Conservation (phyloP, 306 rosid genomes). For the Nissolia schottii region DNA sequence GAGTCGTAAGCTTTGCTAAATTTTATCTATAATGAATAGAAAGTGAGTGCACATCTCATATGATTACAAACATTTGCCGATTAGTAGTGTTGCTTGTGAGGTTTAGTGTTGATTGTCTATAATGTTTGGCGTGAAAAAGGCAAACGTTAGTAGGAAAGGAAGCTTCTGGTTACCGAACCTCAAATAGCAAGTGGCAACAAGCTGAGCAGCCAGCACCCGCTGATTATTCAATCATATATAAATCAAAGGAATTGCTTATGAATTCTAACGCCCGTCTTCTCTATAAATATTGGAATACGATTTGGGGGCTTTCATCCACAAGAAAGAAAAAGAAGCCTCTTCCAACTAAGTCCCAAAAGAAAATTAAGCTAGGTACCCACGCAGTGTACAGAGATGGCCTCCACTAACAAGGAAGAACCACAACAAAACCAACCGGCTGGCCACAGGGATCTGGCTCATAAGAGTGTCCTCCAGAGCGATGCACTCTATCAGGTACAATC, state of each 20-base stretch:
- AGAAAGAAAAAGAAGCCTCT: neutral
- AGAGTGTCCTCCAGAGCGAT: conserved; percentile 70
- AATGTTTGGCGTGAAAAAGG: too few species aligned
- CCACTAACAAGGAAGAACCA: neutral
- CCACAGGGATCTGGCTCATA: conserved; percentile 79
- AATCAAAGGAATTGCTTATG: neutral
- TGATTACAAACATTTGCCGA: too few species aligned
- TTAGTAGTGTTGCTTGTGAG: too few species aligned
- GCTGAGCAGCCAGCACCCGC: neutral
- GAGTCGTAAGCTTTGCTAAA: too few species aligned
- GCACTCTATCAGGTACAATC: conserved; percentile 62
- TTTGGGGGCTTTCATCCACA: neutral
- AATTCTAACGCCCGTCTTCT: neutral
- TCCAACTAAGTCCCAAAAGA: neutral
- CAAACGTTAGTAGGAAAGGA: neutral
- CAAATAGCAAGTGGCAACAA: neutral
- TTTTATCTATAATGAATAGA: too few species aligned
- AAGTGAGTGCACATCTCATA: too few species aligned
- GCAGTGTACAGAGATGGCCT: neutral
- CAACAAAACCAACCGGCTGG: neutral
- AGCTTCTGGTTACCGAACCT: neutral
- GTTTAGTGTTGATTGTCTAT: too few species aligned
- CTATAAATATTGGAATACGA: neutral
- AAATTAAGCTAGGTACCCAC: neutral
- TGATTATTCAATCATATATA: neutral